Evolutionary conservation across 1,139 yeast genomes (phyloP), one percentile per base, ranked within the genome.

Genomic region (Blastobotrys proliferans): DNA sequence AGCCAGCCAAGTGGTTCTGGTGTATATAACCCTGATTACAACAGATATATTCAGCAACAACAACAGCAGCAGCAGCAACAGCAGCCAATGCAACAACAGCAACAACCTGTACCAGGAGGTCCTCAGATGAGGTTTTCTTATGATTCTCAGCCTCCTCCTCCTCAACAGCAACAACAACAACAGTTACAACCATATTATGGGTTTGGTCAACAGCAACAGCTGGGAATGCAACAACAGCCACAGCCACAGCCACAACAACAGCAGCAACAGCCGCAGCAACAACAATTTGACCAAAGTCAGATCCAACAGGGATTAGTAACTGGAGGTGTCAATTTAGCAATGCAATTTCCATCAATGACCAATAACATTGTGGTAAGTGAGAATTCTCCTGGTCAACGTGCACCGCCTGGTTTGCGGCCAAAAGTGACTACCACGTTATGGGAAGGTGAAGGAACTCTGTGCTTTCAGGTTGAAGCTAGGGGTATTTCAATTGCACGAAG

Each of bases 401-500:
- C 73, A 43, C 78, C 77, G 1, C 70, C 70, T 11, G 77, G 75
- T 10, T 60, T 81, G 48, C 72, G 85, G 48, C 95, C 95, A 6
- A 69, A 92, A 47, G 92, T 88, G 43, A 85, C 95, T 28, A 88
- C 97, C 4, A 84, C 95, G 3, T 77, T 86, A 77, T 90, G 97
- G 97, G 96, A 90, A 62, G 96, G 88, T 56, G 97, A 90, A 57
- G 82, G 84, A 52, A 90, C 97, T 0, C 65, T 90, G 34, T 92
- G 97, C 62, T 86, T 88, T 64, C 96, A 87, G 63, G 96, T 90
- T 18, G 96, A 87, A 56, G 94, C 94, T 39, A 82, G 85, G 56
- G 87, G 88, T 48, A 88, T 87, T 27, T 75, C 86, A 11, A 95
- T 88, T 29, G 95, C 92, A 22, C 74, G 97, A 54, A 74, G 97